Base-by-base conservation (phyloP, 1,284 basidiomycete genomes). In the Heterobasidion irregulare region DNA sequence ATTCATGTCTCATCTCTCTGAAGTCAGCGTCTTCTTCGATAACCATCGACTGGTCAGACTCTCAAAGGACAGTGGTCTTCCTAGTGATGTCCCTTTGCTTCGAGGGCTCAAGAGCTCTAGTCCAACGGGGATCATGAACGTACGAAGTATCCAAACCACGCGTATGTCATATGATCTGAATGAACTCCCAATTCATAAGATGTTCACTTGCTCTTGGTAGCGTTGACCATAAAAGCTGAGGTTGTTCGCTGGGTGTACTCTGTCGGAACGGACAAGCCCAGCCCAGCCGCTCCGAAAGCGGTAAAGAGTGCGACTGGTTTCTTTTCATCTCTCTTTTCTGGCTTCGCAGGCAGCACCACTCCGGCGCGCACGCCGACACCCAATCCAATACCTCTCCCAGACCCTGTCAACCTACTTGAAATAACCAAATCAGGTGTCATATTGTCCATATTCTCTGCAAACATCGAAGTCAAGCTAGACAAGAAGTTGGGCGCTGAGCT, bases 1-100 rank as follows among this genome's bases (percentile, higher is more conserved):
- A 0, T 99, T 99, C 71, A 99, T 98, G 84, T 78, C 82, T 15
- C 79, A 86, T 57, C 80, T 99, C 6, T 76, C 77, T 12, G 79
- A 86, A 65, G 82, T 99, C 53, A 83, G 82, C 62, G 80, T 96
- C 19, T 88, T 82, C 65, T 81, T 94, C 47, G 86, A 98, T 65
- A 87, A 89, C 58, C 79, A 84, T 60, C 78, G 86, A 35, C 80
- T 98, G 1, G 84, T 89, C 15, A 78, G 79, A 52, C 72, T 98
- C 50, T 78, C 78, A 45, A 98, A 97, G 71, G 77, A 75, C 15
- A 68, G 82, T 41, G 86, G 85, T 1, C 59, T 78, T 0, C 76
- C 86, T 2, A 79, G 79, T 59, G 65, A 74, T 6, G 63, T 93
- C 10, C 69, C 70, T 1, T 71, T 95, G 19, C 83, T 84, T 0